A percentile compares a stretch with the other conserved stretches of the same genome.
Conservation (phyloP, 2,329 filamentous ascomycete genomes). For the Amauroascus verrucosus region DNA sequence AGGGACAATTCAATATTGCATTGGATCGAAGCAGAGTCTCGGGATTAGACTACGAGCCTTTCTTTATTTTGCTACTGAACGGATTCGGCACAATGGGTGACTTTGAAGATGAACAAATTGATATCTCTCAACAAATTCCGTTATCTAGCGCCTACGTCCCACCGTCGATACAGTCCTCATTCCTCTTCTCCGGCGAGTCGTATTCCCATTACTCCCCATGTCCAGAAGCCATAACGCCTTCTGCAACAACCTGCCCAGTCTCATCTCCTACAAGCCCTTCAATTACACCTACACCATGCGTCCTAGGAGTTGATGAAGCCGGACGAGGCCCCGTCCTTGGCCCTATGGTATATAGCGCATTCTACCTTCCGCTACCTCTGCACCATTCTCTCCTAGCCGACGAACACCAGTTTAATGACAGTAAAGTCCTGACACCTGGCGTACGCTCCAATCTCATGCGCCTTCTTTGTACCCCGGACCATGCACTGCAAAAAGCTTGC, state of each 20-base stretch:
- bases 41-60: background rate
- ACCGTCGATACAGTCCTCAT: slow-evolving; percentile 52
- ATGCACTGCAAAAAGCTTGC: slow-evolving; percentile 52
- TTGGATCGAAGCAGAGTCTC: background rate
- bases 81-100: slow-evolving; percentile 26
- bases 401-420: slow-evolving; percentile 85
- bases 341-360: slow-evolving; percentile 58
- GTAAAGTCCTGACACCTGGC: slow-evolving; percentile 75
- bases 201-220: slow-evolving; percentile 63
- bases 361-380: slow-evolving; percentile 58
- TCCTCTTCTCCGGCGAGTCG: slow-evolving; percentile 54
- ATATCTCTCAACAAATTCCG: slow-evolving; percentile 28
- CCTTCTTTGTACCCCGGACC: slow-evolving; percentile 56
- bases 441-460: slow-evolving; percentile 64
- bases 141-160: slow-evolving; percentile 47
- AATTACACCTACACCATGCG: slow-evolving; percentile 49
- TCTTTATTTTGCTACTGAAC: background rate
- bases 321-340: slow-evolving; percentile 87
- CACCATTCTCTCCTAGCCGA: slow-evolving; percentile 64
- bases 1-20: no score
- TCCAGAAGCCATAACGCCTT: slow-evolving; percentile 49
- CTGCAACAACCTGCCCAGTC: slow-evolving; percentile 22
- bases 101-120: slow-evolving; percentile 13
- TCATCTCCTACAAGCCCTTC: slow-evolving; percentile 23
- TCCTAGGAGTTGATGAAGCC: slow-evolving; percentile 86